phyloP scores from a whole-genome alignment of 208 protist species.

The Wallacemonas collosoma region DNA sequence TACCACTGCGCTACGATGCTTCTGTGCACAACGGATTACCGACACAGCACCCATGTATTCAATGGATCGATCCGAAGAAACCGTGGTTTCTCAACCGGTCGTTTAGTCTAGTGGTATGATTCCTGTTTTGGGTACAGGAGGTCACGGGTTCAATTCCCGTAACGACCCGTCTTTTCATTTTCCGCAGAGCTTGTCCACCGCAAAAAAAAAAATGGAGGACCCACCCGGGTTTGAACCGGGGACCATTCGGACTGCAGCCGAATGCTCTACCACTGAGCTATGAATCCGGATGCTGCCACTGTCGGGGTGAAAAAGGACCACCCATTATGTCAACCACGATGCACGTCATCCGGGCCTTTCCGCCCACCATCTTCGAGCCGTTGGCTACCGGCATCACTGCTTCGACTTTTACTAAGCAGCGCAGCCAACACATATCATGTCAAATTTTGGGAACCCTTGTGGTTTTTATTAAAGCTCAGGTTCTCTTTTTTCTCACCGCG shows the following conservation, averaged over 20 bases:
- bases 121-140: conserved; percentile 94
- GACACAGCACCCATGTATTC: neutral
- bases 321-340: no score
- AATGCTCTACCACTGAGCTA: conserved; percentile 79
- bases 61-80: neutral
- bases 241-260: conserved; percentile 94
- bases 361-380: no score
- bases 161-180: conserved; percentile 70
- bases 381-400: conserved; percentile 31
- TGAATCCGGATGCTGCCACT: conserved; percentile 33
- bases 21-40: neutral
- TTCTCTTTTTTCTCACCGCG: conserved; percentile 1
- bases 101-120: conserved; percentile 95
- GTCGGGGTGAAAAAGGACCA: neutral
- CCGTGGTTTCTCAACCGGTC: conserved; percentile 25
- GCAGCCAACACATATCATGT: conserved; percentile 27
- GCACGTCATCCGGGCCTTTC: no score
- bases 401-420: conserved; percentile 75
- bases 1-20: conserved; percentile 95
- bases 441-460: conserved; percentile 34
- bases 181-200: neutral
- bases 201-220: conserved; percentile 89
- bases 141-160: conserved; percentile 94
- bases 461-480: neutral
- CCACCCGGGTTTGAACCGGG: conserved; percentile 95